These are phyloP conservation scores for Aspergillus ochraceoroseus DNA, from an alignment of 2,329 filamentous ascomycete genomes.

Conservation along the genomic window DNA sequence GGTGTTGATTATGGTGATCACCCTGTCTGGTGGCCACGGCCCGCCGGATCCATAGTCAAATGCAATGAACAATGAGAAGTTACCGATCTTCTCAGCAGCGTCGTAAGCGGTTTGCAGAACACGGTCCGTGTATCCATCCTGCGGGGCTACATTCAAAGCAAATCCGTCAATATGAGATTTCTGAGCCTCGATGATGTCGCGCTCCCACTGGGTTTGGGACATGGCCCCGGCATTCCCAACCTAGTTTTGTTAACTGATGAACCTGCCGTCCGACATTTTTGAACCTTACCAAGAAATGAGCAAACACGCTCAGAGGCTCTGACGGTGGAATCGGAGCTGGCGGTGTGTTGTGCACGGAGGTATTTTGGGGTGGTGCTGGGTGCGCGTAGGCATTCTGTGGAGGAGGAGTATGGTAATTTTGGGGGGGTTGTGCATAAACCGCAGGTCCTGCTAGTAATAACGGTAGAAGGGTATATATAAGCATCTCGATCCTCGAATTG, in stretches of 20 bases:
- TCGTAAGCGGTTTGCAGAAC: constrained; percentile 29
- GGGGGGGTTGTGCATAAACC: constrained; percentile 1
- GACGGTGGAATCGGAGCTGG: constrained; percentile 5
- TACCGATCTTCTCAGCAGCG: constrained; percentile 26
- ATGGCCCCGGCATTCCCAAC: constrained; percentile 28
- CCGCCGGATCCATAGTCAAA: constrained; percentile 34
- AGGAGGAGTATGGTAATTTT: not conserved
- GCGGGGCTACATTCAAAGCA: constrained; percentile 31
- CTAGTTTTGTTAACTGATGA: constrained; percentile 13
- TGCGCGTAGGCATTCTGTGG: too few relatives aligned
- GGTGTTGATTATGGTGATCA: constrained; percentile 27
- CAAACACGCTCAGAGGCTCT: constrained; percentile 30
- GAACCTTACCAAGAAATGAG: constrained; percentile 37
- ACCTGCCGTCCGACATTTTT: too few relatives aligned
- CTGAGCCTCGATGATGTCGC: constrained; percentile 27
- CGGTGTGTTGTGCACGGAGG: constrained; percentile 9
- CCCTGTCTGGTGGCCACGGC: constrained; percentile 26
- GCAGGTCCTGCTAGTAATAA: constrained; percentile 1
- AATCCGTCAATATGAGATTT: constrained; percentile 33
- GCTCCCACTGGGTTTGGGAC: constrained; percentile 24
- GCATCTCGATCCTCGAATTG: not conserved
- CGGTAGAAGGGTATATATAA: not conserved
- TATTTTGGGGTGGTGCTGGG: not conserved
- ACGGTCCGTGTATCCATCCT: constrained; percentile 29
- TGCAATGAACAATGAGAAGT: constrained; percentile 34